These are phyloP conservation scores for Bifiguratus adelaidae DNA, from an alignment of 192 early-diverging fungal species.

Conservation along the genomic window DNA sequence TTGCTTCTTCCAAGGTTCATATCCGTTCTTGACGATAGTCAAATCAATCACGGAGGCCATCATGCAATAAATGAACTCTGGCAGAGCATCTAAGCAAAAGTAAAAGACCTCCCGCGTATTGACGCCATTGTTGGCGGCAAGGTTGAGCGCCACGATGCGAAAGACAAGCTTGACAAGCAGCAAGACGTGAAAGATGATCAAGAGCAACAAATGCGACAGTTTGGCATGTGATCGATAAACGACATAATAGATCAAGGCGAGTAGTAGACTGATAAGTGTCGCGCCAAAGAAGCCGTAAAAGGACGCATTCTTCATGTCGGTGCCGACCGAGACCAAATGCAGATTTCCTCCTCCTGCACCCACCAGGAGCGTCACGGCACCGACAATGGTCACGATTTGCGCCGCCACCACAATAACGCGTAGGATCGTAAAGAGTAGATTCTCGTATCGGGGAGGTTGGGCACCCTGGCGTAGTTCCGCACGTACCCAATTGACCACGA, in stretches of 20 bases:
- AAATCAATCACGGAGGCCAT: neutral
- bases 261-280: neutral
- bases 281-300: neutral
- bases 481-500: neutral
- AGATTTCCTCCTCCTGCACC: neutral
- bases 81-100: neutral
- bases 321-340: neutral
- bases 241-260: neutral
- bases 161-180: neutral
- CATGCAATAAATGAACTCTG: neutral
- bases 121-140: neutral
- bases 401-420: neutral
- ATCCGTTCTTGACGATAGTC: conserved; percentile 1
- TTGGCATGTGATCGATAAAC: neutral
- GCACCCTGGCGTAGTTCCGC: neutral
- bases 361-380: neutral
- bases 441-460: neutral
- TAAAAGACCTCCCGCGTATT: neutral
- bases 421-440: neutral
- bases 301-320: neutral
- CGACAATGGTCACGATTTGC: neutral
- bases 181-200: neutral
- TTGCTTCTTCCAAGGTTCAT: conserved; percentile 5
- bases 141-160: neutral
- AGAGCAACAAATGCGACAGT: neutral